phyloP scores from a whole-genome alignment of 306 rosid genomes.

The Citrullus amarus region DNA sequence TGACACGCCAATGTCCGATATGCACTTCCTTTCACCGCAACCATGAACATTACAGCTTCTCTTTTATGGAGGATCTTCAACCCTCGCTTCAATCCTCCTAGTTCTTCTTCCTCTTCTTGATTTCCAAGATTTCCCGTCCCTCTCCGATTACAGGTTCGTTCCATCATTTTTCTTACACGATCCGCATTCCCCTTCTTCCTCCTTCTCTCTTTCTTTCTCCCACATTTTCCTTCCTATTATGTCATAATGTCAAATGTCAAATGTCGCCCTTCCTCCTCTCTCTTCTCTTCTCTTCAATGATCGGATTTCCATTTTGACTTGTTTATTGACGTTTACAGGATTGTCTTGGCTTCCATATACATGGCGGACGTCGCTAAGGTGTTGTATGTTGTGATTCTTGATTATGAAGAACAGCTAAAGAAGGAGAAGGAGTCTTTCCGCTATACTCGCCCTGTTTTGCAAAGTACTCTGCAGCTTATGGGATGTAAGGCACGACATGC shows the following conservation, averaged over 20 bases:
- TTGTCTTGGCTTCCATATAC: neutral
- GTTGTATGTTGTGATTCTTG: slow-evolving; percentile 57
- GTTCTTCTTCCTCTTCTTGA: neutral
- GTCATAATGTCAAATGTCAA: neutral
- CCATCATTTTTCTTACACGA: neutral
- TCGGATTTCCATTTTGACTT: neutral
- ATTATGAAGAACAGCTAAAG: slow-evolving; percentile 31
- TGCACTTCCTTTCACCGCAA: neutral
- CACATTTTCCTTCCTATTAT: neutral
- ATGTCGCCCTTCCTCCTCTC: neutral
- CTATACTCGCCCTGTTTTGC: slow-evolving; percentile 75
- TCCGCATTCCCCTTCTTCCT: slow-evolving; percentile 12
- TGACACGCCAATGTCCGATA: slow-evolving; percentile 12
- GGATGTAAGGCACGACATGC: slow-evolving; percentile 97
- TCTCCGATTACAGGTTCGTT: slow-evolving; percentile 8
- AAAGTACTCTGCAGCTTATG: slow-evolving; percentile 85
- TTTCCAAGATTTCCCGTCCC: neutral
- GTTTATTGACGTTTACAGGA: neutral
- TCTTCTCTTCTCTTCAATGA: too few species aligned
- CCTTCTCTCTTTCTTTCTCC: neutral
- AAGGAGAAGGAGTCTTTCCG: slow-evolving; percentile 56
- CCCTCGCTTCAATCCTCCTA: neutral
- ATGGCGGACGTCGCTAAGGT: slow-evolving; percentile 38
- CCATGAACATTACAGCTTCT: neutral
- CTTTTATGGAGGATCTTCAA: slow-evolving; percentile 5